Base-by-base conservation (phyloP, 2,329 filamentous ascomycete species). In the Escovopsis weberi region DNA sequence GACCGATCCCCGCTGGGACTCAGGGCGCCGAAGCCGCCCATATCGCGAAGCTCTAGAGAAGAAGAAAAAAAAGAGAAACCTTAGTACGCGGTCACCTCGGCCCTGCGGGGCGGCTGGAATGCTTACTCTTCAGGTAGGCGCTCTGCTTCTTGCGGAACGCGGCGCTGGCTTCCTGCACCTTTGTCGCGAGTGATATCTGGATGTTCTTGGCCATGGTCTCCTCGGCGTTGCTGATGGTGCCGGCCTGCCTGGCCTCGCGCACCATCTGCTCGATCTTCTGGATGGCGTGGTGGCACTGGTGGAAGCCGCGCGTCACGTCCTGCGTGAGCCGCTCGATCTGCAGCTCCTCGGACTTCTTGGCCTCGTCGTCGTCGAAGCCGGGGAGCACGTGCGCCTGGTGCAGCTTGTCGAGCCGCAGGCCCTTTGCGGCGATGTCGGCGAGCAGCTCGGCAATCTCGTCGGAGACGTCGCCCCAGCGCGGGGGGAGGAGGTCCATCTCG, bases 321-420 rank as follows among this genome's bases (percentile, higher is more conserved):
- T 93, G 85, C 0, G 91, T 98, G 55, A 96, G 68, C 48, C 72
- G 70, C 66, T 98, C 91, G 54, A 98, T 98, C 58, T 93, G 81
- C 40, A 75, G 68, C 65, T 96, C 91, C 60, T 98, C 91, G 47
- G 76, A 75, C 59, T 72, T 80, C 65, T 94, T 91, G 36, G 86
- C 75, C 43, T 87, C 85, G 53, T 96, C 89, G 55, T 98, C 91
- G 57, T 96, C 87, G 64, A 98, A 98, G 26, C 89, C 88, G 0
- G 91, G 91, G 12, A 98, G 72, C 37, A 98, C 84, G 63, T 98
- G 91, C 60, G 96, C 96, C 64, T 94, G 87, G 61, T 98, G 91
- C 47, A 98, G 69, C 57, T 88, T 85, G 57, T 96, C 91, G 30
- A 98, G 74, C 53, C 79, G 80, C 53, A 85, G 79, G 51, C 86